A percentile compares a stretch with the other conserved stretches of the same genome.
Conservation (phyloP, 1,284 basidiomycete genomes). For the Phlebopus sp. region DNA sequence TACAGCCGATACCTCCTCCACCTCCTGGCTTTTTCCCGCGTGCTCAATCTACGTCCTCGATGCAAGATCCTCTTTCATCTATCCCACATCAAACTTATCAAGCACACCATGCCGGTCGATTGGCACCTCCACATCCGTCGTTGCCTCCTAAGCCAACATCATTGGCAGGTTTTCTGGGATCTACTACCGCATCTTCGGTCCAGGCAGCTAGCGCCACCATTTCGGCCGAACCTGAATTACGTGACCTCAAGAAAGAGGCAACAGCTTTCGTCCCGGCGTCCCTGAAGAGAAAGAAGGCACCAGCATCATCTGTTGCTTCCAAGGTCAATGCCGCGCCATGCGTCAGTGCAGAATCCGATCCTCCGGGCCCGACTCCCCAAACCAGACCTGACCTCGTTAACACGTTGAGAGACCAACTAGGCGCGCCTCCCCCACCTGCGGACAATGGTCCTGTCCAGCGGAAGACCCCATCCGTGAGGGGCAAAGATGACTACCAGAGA, state of each 20-base stretch:
- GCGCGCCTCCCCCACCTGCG: slow-evolving; percentile 26
- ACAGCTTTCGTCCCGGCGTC: slow-evolving; percentile 82
- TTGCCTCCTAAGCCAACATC: slow-evolving; percentile 41
- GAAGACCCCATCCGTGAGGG: slow-evolving; percentile 30
- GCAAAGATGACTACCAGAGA: slow-evolving; percentile 70
- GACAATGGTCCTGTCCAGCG: slow-evolving; percentile 25
- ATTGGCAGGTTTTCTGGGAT: slow-evolving; percentile 13
- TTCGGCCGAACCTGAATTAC: slow-evolving; percentile 78
- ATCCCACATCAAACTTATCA: slow-evolving; percentile 68
- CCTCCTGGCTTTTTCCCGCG: slow-evolving; percentile 47
- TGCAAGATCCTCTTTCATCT: slow-evolving; percentile 63
- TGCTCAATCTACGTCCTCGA: slow-evolving; percentile 43
- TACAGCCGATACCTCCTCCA: slow-evolving; percentile 16
- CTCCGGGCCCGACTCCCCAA: slow-evolving; percentile 29
- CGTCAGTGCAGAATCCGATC: slow-evolving; percentile 38
- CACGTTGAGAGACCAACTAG: slow-evolving; percentile 58
- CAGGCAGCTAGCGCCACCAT: slow-evolving; percentile 57
- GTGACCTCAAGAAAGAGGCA: slow-evolving; percentile 89
- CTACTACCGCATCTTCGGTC: slow-evolving; percentile 45
- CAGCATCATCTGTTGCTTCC: slow-evolving; percentile 31
- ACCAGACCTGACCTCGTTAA: slow-evolving; percentile 65
- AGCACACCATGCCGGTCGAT: slow-evolving; percentile 45
- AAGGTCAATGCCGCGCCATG: slow-evolving; percentile 66
- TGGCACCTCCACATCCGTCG: slow-evolving; percentile 32
- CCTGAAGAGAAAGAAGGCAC: slow-evolving; percentile 61